Percentiles rank a stretch among this genome's conserved stretches.
These are phyloP conservation scores for Russula vinacea DNA, from an alignment of 768 basidiomycete species.

Conservation along the genomic window DNA sequence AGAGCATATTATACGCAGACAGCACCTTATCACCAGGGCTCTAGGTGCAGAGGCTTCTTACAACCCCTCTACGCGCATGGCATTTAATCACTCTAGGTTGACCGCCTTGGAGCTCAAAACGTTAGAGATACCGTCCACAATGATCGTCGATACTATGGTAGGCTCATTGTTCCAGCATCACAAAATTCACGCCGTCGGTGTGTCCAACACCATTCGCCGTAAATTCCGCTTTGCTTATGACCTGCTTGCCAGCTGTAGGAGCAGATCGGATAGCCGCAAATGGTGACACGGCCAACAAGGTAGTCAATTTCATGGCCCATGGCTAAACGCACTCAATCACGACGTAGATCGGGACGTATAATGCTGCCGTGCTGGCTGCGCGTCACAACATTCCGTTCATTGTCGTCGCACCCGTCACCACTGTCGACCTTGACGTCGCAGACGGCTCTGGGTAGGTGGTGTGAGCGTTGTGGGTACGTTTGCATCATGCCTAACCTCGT, in stretches of 20 bases:
- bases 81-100: constrained; percentile 47
- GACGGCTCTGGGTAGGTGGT: constrained; percentile 58
- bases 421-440: constrained; percentile 77
- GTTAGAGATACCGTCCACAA: constrained; percentile 78
- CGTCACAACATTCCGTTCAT: constrained; percentile 88
- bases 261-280: constrained; percentile 88
- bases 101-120: constrained; percentile 88
- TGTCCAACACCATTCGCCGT: constrained; percentile 30
- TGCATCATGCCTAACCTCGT: neutral
- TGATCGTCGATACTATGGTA: constrained; percentile 98
- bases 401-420: constrained; percentile 90
- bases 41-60: constrained; percentile 46
- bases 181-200: constrained; percentile 77
- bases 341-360: constrained; percentile 82
- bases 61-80: neutral
- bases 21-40: constrained; percentile 92
- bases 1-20: constrained; percentile 93
- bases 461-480: constrained; percentile 7
- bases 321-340: neutral
- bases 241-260: constrained; percentile 59
- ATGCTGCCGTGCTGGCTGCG: constrained; percentile 88
- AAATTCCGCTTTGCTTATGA: neutral
- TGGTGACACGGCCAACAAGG: constrained; percentile 97
- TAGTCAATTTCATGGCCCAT: constrained; percentile 29
- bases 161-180: constrained; percentile 91